Evolutionary conservation across 768 basidiomycete genomes (phyloP).

Genomic region (Boletus bicolor): DNA sequence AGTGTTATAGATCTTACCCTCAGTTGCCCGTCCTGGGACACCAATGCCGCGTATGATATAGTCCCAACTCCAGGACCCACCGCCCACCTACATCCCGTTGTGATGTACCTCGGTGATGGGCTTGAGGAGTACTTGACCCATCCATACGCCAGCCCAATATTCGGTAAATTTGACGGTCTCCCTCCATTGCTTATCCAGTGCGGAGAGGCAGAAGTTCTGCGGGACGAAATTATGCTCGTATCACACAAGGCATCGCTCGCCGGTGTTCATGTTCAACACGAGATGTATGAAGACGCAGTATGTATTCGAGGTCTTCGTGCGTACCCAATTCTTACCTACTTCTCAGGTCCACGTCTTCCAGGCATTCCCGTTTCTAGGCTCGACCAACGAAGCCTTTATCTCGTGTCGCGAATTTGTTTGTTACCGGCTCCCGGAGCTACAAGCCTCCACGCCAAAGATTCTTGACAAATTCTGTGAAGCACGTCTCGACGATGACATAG

Average conservation of each 20-base stretch:
- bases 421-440: conserved; percentile 51
- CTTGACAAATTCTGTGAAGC: conserved; percentile 56
- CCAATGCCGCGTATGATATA: conserved; percentile 83
- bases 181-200: conserved; percentile 90
- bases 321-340: not conserved
- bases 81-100: conserved; percentile 90
- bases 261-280: conserved; percentile 83
- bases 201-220: conserved; percentile 92
- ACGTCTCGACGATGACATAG: conserved; percentile 66
- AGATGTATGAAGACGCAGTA: conserved; percentile 89
- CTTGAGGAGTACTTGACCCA: conserved; percentile 86
- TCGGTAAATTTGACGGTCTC: conserved; percentile 81
- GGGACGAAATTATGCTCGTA: conserved; percentile 87
- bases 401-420: conserved; percentile 71
- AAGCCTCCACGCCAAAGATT: conserved; percentile 47
- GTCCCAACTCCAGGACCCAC: conserved; percentile 67
- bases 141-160: conserved; percentile 93
- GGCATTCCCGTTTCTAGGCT: conserved; percentile 73
- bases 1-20: conserved; percentile 74
- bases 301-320: conserved; percentile 25
- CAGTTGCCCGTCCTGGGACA: conserved; percentile 98
- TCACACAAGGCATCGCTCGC: conserved; percentile 90
- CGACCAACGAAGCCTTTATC: conserved; percentile 60
- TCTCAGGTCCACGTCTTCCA: conserved; percentile 87
- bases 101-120: conserved; percentile 85